Evolutionary conservation across 202 grass and related monocot genomes (phyloP).

Genomic region (Digitaria exilis): DNA sequence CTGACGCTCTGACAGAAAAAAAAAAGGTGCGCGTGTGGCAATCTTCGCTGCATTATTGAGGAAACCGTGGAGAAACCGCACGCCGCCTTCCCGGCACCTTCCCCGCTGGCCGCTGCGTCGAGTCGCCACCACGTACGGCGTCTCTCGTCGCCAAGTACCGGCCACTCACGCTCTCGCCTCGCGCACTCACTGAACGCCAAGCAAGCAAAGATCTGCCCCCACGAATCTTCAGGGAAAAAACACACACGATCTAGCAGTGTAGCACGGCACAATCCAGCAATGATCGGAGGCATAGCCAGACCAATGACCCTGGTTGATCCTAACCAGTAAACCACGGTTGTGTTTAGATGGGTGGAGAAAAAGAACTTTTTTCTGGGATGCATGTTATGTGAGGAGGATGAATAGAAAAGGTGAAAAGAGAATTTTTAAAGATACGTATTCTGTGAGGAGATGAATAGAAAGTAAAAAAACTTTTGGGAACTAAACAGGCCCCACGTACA

Average conservation of each 20-base stretch:
- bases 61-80: background rate
- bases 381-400: no score
- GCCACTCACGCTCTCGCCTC: background rate
- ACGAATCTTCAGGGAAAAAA: slow-evolving; percentile 28
- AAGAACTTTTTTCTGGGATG: no score
- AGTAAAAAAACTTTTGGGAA: no score
- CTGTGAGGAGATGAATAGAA: no score
- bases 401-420: no score
- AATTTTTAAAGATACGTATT: no score
- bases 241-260: background rate
- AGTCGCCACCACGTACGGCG: background rate
- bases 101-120: background rate
- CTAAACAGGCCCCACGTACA: no score
- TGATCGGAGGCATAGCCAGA: background rate
- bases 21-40: background rate
- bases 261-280: background rate
- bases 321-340: no score
- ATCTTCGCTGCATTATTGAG: background rate
- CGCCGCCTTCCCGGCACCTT: background rate
- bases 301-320: background rate
- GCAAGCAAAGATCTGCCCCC: background rate
- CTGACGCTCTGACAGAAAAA: background rate
- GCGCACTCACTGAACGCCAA: no score
- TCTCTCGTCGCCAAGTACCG: background rate
- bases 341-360: no score